phyloP scores from a whole-genome alignment of 345 rosid genomes.

The Jatropha curcas region DNA sequence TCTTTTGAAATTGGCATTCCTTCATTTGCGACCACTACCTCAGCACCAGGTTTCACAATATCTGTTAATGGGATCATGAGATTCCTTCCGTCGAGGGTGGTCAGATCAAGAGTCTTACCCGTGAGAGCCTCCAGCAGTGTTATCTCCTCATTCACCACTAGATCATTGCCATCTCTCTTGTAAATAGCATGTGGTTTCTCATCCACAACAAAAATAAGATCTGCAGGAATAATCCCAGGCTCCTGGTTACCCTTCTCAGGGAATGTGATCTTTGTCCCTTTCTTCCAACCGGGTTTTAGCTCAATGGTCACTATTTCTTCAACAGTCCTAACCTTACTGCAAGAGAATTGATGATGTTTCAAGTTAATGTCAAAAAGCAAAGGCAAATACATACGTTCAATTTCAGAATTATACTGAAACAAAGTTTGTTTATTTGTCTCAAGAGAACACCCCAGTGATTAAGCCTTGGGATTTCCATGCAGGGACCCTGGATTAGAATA shows the following conservation, averaged over 20 bases:
- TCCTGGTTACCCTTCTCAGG: constrained; percentile 88
- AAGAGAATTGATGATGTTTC: constrained; percentile 26
- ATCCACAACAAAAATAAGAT: constrained; percentile 70
- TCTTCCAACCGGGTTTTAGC: constrained; percentile 96
- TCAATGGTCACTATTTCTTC: constrained; percentile 88
- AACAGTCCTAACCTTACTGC: constrained; percentile 53
- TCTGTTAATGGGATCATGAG: constrained; percentile 67
- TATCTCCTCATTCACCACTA: constrained; percentile 65
- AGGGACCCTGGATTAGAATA: too few species aligned
- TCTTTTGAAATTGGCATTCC: constrained; percentile 94
- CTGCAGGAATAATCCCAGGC: constrained; percentile 76
- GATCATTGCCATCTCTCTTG: constrained; percentile 84
- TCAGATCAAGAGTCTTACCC: constrained; percentile 65
- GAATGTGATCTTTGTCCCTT: constrained; percentile 89
- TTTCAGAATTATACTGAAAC: too few species aligned
- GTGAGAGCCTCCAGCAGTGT: constrained; percentile 88
- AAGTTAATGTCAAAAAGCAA: constrained; percentile 11
- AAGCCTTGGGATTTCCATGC: too few species aligned
- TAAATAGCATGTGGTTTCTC: constrained; percentile 85
- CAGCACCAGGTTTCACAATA: constrained; percentile 74
- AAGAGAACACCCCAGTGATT: too few species aligned
- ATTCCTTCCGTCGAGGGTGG: constrained; percentile 72
- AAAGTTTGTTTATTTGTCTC: too few species aligned
- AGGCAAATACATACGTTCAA: not conserved
- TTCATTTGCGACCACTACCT: constrained; percentile 74